These are phyloP conservation scores for Botrytis aclada DNA, from an alignment of 2,329 filamentous ascomycete species.

Conservation along the genomic window DNA sequence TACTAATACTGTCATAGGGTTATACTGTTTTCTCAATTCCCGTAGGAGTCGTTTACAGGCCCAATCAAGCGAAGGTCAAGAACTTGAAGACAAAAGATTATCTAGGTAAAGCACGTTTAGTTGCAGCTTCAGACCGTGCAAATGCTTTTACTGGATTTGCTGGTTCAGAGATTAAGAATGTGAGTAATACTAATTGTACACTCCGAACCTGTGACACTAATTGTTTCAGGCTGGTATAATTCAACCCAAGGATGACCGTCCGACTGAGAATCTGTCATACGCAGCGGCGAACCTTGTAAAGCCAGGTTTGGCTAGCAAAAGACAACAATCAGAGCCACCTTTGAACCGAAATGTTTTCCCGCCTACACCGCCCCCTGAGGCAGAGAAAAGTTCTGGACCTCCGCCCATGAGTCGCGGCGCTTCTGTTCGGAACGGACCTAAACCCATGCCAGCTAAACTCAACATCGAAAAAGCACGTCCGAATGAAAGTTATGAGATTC, in stretches of 20 bases:
- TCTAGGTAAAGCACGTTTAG: conserved; percentile 88
- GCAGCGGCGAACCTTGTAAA: conserved; percentile 92
- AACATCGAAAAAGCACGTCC: conserved; percentile 57
- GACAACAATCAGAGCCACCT: conserved; percentile 83
- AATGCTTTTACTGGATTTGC: conserved; percentile 82
- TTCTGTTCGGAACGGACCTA: conserved; percentile 61
- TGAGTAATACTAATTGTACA: conserved; percentile 39
- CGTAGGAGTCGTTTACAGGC: conserved; percentile 89
- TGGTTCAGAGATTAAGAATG: conserved; percentile 74
- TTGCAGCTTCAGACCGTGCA: conserved; percentile 78
- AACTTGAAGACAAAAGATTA: conserved; percentile 98
- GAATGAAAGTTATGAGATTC: conserved; percentile 41
- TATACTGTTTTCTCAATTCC: conserved; percentile 99
- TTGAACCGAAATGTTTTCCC: conserved; percentile 80
- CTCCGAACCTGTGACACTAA: conserved; percentile 23
- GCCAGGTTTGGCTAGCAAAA: conserved; percentile 72
- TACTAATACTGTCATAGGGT: conserved; percentile 53
- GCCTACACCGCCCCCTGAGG: conserved; percentile 95
- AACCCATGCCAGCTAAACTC: conserved; percentile 59
- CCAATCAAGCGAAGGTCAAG: conserved; percentile 96
- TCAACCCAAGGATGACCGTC: conserved; percentile 72
- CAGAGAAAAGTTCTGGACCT: conserved; percentile 55
- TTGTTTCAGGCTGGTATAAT: conserved; percentile 47
- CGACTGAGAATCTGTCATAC: conserved; percentile 80
- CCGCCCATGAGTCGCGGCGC: conserved; percentile 49